Conservation (phyloP, 805 yeast genomes). For the Lipomyces sp. region DNA sequence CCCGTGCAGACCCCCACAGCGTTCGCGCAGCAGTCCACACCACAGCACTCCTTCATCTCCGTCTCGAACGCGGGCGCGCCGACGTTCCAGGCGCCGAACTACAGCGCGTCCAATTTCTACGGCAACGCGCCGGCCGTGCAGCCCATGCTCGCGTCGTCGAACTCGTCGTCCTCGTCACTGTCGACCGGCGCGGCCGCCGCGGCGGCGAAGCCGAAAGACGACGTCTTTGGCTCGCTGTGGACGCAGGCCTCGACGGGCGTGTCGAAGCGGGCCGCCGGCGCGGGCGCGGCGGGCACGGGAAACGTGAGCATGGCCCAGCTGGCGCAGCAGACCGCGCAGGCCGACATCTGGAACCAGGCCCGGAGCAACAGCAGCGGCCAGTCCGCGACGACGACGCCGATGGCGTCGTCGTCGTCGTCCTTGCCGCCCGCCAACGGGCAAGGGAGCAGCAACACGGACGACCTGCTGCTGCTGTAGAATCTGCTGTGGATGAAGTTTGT, state of each 20-base stretch:
- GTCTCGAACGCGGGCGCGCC: no score
- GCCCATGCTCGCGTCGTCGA: no score
- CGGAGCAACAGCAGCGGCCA: slow-evolving; percentile 6
- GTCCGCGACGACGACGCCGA: neutral
- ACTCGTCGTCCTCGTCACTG: neutral
- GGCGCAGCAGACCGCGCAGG: slow-evolving; percentile 35
- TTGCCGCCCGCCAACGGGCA: neutral
- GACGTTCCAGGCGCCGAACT: neutral
- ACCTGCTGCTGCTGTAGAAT: slow-evolving; percentile 7
- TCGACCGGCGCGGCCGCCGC: slow-evolving; percentile 1
- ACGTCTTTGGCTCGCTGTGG: slow-evolving; percentile 44
- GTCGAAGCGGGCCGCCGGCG: slow-evolving; percentile 15
- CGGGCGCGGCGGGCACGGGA: neutral
- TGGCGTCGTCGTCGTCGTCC: neutral
- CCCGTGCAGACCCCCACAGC: neutral
- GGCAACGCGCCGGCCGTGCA: slow-evolving; percentile 17
- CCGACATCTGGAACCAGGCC: slow-evolving; percentile 34
- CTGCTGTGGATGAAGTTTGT: neutral
- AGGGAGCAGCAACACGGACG: neutral
- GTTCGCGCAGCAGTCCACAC: neutral
- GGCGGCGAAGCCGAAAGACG: slow-evolving; percentile 30
- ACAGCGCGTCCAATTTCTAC: slow-evolving; percentile 36
- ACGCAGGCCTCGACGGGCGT: slow-evolving; percentile 33
- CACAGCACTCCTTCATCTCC: neutral
- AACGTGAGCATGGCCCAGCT: slow-evolving; percentile 29